Conservation (phyloP, 345 rosid genomes). For the Melaleuca quinquenervia region DNA sequence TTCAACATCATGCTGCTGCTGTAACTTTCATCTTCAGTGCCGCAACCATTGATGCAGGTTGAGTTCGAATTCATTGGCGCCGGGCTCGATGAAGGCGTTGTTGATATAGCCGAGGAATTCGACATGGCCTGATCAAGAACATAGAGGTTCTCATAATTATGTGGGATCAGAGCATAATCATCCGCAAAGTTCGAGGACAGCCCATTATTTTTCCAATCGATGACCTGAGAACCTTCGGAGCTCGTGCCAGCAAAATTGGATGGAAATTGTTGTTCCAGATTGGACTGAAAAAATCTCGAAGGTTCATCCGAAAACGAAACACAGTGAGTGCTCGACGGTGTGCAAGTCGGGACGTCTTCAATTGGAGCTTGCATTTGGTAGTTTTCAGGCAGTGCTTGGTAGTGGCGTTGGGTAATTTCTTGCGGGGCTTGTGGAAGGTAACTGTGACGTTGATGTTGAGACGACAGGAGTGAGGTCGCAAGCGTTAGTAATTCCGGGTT, state of each 20-base stretch:
- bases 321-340: neutral
- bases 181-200: neutral
- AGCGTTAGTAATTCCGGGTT: constrained; percentile 38
- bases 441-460: constrained; percentile 4
- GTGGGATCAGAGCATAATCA: neutral
- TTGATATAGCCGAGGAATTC: constrained; percentile 10
- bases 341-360: neutral
- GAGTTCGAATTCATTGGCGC: constrained; percentile 56
- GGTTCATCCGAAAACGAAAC: neutral
- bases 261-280: constrained; percentile 4
- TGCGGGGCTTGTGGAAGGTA: constrained; percentile 1
- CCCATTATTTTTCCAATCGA: constrained; percentile 3
- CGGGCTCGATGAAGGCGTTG: constrained; percentile 38
- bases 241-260: neutral
- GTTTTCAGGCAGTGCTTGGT: neutral
- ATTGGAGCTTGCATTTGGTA: neutral
- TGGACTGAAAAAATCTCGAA: neutral
- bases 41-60: constrained; percentile 31
- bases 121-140: constrained; percentile 1
- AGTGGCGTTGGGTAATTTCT: neutral
- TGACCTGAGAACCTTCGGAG: constrained; percentile 1
- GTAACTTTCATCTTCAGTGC: constrained; percentile 71
- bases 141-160: constrained; percentile 11
- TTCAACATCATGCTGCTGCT: constrained; percentile 41
- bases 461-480: constrained; percentile 30